These are phyloP conservation scores for Polysphondylium violaceum DNA, from an alignment of 78 protist species.

Conservation along the genomic window DNA sequence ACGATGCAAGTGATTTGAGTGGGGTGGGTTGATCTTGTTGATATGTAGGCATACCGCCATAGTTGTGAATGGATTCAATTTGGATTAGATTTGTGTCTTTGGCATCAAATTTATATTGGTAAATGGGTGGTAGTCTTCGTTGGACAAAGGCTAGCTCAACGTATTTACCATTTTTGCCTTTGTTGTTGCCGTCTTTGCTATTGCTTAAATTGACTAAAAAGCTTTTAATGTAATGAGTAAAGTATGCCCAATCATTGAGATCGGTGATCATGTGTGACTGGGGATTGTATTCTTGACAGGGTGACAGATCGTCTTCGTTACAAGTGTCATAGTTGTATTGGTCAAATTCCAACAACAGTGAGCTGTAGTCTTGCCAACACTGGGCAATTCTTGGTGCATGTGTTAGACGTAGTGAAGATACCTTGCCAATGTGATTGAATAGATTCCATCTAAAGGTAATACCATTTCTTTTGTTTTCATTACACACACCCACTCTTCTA, in stretches of 20 bases:
- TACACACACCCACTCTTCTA: conserved; percentile 23
- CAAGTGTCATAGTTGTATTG: conserved; percentile 5
- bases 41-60: too few relatives aligned
- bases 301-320: conserved; percentile 42
- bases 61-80: too few relatives aligned
- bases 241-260: background rate
- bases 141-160: conserved; percentile 16
- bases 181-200: background rate
- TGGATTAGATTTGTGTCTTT: too few relatives aligned
- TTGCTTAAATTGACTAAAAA: background rate
- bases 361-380: conserved; percentile 35
- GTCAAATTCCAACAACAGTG: background rate
- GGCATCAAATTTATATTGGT: too few relatives aligned
- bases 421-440: background rate
- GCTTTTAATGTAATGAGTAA: conserved; percentile 11
- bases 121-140: background rate
- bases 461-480: background rate
- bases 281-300: conserved; percentile 28
- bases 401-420: background rate
- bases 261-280: background rate
- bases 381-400: background rate
- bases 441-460: conserved; percentile 32
- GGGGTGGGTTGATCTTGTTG: too few relatives aligned
- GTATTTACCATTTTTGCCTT: background rate
- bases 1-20: too few relatives aligned